These are phyloP conservation scores for Helichrysum umbraculigerum DNA, from an alignment of 129 eudicot genomes.

Conservation along the genomic window DNA sequence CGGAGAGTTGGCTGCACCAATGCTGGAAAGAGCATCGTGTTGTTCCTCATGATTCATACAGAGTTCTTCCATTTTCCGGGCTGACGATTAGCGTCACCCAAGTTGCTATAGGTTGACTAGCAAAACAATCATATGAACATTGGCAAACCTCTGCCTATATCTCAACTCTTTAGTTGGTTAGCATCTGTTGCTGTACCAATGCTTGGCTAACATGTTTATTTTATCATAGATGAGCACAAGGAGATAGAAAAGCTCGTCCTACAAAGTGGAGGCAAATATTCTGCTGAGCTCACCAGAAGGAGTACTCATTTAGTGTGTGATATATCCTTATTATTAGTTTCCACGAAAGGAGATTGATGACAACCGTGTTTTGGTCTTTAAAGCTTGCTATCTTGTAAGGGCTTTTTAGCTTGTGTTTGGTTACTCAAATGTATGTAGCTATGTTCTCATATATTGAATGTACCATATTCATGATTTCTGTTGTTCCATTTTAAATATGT, in stretches of 20 bases:
- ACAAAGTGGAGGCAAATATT: conserved; percentile 89
- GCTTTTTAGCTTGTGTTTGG: neutral
- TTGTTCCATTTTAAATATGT: neutral
- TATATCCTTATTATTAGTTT: conserved; percentile 63
- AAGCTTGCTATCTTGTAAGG: conserved; percentile 12
- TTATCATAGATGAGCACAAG: conserved; percentile 65
- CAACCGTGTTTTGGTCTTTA: conserved; percentile 1
- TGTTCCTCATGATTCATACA: conserved; percentile 88
- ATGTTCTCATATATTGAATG: neutral
- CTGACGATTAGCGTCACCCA: conserved; percentile 73
- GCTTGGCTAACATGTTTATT: neutral
- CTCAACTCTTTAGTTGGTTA: conserved; percentile 13
- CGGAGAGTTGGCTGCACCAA: conserved; percentile 77
- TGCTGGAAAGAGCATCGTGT: conserved; percentile 98
- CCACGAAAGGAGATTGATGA: neutral
- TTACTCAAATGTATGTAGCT: neutral
- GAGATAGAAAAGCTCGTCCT: conserved; percentile 61
- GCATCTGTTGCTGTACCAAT: conserved; percentile 12
- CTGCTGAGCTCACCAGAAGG: conserved; percentile 80
- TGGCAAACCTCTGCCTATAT: conserved; percentile 7
- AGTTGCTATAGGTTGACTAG: conserved; percentile 66
- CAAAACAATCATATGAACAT: conserved; percentile 8
- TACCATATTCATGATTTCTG: conserved; percentile 1
- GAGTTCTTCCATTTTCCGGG: conserved; percentile 87
- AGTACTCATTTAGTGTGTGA: conserved; percentile 88